Conservation (phyloP, 257 asterid genomes). For the Cruciata laevipes region DNA sequence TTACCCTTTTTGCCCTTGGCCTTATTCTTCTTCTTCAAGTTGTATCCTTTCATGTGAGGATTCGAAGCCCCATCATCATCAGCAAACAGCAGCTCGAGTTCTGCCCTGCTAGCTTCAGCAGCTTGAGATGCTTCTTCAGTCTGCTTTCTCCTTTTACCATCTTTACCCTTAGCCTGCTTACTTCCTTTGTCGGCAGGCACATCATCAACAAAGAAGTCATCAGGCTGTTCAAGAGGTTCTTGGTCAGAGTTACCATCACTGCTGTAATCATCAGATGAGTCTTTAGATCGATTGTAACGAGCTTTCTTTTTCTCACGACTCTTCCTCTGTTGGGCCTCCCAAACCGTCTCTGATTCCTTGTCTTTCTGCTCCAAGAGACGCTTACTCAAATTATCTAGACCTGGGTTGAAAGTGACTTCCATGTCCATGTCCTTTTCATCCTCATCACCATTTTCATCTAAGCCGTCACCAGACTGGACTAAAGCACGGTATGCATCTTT, state of each 20-base stretch:
- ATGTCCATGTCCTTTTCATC: constrained; percentile 41
- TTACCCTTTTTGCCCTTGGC: constrained; percentile 63
- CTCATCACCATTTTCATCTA: constrained; percentile 45
- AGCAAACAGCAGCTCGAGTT: constrained; percentile 80
- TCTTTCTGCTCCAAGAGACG: constrained; percentile 77
- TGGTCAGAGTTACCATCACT: constrained; percentile 35
- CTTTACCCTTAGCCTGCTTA: constrained; percentile 21
- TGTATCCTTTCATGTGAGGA: constrained; percentile 65
- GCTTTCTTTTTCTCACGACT: constrained; percentile 63
- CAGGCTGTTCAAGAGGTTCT: constrained; percentile 45
- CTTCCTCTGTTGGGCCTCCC: constrained; percentile 76
- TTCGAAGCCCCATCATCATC: constrained; percentile 54
- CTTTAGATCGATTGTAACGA: constrained; percentile 49
- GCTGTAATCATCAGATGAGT: constrained; percentile 62
- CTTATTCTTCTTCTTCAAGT: constrained; percentile 59
- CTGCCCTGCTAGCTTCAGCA: constrained; percentile 70
- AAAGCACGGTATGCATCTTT: constrained; percentile 62
- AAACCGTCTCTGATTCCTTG: constrained; percentile 70
- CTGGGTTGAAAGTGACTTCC: constrained; percentile 84
- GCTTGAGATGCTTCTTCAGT: constrained; percentile 34
- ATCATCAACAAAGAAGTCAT: constrained; percentile 78
- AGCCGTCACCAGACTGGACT: constrained; percentile 55
- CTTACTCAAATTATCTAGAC: constrained; percentile 82
- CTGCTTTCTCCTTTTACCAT: constrained; percentile 26
- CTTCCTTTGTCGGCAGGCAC: constrained; percentile 25